These are phyloP conservation scores for Colletotrichum sp. DNA, from an alignment of 2,329 filamentous ascomycete genomes.

Conservation along the genomic window DNA sequence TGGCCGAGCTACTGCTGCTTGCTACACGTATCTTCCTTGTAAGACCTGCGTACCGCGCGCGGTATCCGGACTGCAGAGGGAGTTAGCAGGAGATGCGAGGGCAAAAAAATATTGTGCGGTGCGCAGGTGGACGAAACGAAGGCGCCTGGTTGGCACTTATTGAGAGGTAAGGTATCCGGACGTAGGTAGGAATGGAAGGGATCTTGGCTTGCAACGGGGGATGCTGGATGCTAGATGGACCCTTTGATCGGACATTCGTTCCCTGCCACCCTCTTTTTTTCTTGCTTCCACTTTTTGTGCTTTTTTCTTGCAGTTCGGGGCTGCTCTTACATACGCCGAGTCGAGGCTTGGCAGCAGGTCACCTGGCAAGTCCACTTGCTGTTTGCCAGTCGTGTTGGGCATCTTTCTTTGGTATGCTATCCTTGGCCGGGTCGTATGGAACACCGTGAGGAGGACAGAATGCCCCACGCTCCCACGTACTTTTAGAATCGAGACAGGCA, in stretches of 20 bases:
- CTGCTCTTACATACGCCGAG: not conserved
- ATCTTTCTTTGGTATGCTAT: not conserved
- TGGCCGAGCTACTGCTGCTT: slow-evolving; percentile 11
- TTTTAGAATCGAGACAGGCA: not conserved
- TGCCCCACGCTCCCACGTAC: not conserved
- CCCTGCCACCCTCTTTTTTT: not conserved
- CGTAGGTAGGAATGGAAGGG: not conserved
- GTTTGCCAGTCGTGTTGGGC: not conserved
- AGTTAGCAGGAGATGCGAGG: not conserved
- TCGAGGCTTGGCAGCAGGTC: not conserved
- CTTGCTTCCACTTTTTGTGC: not conserved
- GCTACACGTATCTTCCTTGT: slow-evolving; percentile 1
- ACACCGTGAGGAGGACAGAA: not conserved
- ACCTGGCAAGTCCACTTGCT: not conserved
- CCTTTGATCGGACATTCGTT: not conserved
- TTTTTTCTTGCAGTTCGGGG: not conserved
- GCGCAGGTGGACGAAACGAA: not conserved
- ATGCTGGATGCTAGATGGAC: not conserved
- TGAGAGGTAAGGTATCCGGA: not conserved
- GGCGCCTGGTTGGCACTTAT: not conserved
- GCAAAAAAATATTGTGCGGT: not conserved
- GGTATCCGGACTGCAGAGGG: not conserved
- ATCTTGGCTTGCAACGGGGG: not conserved
- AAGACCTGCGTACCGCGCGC: not conserved
- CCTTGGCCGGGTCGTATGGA: not conserved